A percentile compares a stretch with the other conserved stretches of the same genome.
phyloP scores from a whole-genome alignment of 2,329 filamentous ascomycete species.

The Phaeophleospora eucalypticola region DNA sequence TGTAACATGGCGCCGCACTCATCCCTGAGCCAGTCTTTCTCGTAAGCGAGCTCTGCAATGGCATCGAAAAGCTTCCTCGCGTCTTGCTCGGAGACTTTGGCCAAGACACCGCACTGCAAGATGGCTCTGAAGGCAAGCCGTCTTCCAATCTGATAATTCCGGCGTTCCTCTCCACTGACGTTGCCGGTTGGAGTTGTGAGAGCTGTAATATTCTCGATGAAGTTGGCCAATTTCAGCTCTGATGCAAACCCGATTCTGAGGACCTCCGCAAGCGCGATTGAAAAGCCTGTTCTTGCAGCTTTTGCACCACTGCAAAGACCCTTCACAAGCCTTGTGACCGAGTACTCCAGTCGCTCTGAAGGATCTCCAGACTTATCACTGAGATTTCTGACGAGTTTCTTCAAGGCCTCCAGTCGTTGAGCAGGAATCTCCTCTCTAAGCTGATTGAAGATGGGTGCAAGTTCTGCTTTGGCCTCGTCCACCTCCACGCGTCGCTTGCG shows the following conservation, averaged over 20 bases:
- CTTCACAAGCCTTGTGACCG: conserved; percentile 60
- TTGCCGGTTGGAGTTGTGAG: conserved; percentile 51
- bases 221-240: conserved; percentile 22
- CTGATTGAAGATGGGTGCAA: conserved; percentile 45
- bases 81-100: conserved; percentile 47
- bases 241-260: conserved; percentile 52
- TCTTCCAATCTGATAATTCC: conserved; percentile 79
- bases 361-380: conserved; percentile 36
- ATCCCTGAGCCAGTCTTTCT: conserved; percentile 84
- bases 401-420: conserved; percentile 43
- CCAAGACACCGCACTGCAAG: conserved; percentile 70
- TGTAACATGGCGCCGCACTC: conserved; percentile 82
- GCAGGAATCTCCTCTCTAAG: conserved; percentile 45
- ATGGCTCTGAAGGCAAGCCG: conserved; percentile 85
- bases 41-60: conserved; percentile 68
- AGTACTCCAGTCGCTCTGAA: conserved; percentile 37
- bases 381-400: conserved; percentile 41
- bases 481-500: conserved; percentile 33
- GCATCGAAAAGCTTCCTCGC: conserved; percentile 68
- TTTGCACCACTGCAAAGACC: conserved; percentile 88
- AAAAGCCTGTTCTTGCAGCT: conserved; percentile 83
- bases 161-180: conserved; percentile 67
- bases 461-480: conserved; percentile 39
- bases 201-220: conserved; percentile 50
- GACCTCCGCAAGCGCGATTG: conserved; percentile 79